These are phyloP conservation scores for Clausena lansium DNA, from an alignment of 345 rosid genomes.

Conservation along the genomic window DNA sequence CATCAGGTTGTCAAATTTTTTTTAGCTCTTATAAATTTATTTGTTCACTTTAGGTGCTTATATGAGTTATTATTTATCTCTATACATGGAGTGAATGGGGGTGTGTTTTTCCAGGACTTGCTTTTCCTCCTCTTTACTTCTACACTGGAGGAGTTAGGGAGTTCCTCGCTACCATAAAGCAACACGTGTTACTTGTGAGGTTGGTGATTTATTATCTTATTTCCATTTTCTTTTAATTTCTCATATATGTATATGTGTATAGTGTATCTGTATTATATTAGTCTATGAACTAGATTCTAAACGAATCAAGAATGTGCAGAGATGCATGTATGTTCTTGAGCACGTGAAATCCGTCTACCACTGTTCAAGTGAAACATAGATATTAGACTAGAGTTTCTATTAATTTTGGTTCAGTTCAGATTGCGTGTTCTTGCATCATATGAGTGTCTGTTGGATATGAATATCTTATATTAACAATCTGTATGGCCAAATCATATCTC, in stretches of 20 bases:
- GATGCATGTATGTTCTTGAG: neutral
- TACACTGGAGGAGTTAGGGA: conserved; percentile 92
- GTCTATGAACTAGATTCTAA: neutral
- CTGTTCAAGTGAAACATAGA: neutral
- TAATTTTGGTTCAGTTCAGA: neutral
- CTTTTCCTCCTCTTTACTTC: conserved; percentile 88
- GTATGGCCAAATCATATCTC: neutral
- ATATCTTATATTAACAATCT: neutral
- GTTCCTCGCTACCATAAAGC: conserved; percentile 84
- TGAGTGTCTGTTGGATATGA: neutral
- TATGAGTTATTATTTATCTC: neutral
- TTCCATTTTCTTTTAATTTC: neutral
- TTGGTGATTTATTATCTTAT: conserved; percentile 22
- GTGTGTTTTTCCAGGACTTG: conserved; percentile 65
- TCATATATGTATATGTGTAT: neutral
- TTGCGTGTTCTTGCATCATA: neutral
- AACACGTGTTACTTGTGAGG: conserved; percentile 86
- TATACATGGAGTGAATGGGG: conserved; percentile 1
- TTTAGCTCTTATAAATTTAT: neutral
- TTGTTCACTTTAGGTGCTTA: neutral
- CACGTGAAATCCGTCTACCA: neutral
- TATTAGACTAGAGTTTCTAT: neutral
- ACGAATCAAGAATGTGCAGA: neutral
- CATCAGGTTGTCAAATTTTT: conserved; percentile 57
- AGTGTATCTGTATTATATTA: neutral